Evolutionary conservation across 192 early-diverging fungal species (phyloP).

Genomic region (Piromyces sp.): DNA sequence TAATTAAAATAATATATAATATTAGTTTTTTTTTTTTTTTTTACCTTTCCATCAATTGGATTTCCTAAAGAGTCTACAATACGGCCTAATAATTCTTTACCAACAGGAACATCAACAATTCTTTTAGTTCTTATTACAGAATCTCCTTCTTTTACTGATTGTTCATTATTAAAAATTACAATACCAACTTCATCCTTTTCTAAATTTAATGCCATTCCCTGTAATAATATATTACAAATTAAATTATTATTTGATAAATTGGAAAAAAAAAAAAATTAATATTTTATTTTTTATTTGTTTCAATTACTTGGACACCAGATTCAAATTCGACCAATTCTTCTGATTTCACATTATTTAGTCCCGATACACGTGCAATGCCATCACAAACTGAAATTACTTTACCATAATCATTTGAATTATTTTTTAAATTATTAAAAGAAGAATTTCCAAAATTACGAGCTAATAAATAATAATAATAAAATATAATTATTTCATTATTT

Average conservation of each 20-base stretch:
- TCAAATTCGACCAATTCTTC: constrained; percentile 99
- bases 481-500: too few relatives aligned
- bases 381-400: constrained; percentile 99
- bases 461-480: too few relatives aligned
- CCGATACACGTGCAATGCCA: constrained; percentile 99
- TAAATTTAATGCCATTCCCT: constrained; percentile 99
- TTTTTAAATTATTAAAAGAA: not conserved
- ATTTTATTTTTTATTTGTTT: too few relatives aligned
- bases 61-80: constrained; percentile 97
- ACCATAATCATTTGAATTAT: constrained; percentile 26
- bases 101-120: constrained; percentile 97
- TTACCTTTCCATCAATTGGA: constrained; percentile 93
- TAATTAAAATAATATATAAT: too few relatives aligned
- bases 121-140: constrained; percentile 96
- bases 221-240: too few relatives aligned
- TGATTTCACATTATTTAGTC: constrained; percentile 92
- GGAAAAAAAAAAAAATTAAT: too few relatives aligned
- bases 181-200: constrained; percentile 99
- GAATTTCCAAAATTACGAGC: not conserved
- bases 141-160: constrained; percentile 99
- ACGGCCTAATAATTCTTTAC: constrained; percentile 86
- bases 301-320: constrained; percentile 85
- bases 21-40: too few relatives aligned
- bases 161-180: constrained; percentile 99
- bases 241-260: too few relatives aligned